A percentile compares a stretch with the other conserved stretches of the same genome.
Conservation (phyloP, 208 protist genomes). For the Trypanosoma rangeli region DNA sequence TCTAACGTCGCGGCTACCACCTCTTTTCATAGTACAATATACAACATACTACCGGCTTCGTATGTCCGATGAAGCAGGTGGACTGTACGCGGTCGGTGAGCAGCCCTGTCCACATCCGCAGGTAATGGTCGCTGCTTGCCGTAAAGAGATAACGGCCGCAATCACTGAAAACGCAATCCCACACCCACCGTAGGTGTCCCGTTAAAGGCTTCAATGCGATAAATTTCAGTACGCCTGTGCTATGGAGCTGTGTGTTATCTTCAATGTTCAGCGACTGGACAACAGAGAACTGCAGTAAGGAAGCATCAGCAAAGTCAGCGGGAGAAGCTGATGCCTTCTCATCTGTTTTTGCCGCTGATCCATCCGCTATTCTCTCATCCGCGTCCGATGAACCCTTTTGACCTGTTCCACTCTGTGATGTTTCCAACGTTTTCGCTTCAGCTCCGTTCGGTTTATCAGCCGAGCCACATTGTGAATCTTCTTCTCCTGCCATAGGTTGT, state of each 20-base stretch:
- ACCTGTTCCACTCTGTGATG: neutral
- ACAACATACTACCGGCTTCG: slow-evolving; percentile 70
- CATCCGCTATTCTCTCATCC: neutral
- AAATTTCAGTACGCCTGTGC: slow-evolving; percentile 33
- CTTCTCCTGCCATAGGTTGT: neutral
- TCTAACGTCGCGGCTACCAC: neutral
- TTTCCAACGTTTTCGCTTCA: neutral
- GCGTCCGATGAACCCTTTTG: neutral
- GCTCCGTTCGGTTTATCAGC: neutral
- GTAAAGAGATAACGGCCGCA: slow-evolving; percentile 74
- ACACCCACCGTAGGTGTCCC: slow-evolving; percentile 84
- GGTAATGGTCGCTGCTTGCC: slow-evolving; percentile 71
- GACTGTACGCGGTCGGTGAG: slow-evolving; percentile 62
- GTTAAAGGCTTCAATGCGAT: slow-evolving; percentile 58
- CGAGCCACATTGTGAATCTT: neutral
- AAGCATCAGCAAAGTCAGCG: slow-evolving; percentile 8
- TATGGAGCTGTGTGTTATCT: slow-evolving; percentile 3
- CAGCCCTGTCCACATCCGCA: slow-evolving; percentile 78
- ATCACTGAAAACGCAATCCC: slow-evolving; percentile 83
- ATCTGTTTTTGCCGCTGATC: neutral
- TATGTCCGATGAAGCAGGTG: slow-evolving; percentile 68
- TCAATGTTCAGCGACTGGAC: slow-evolving; percentile 18
- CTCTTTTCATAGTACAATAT: slow-evolving; percentile 36
- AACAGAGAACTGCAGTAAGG: slow-evolving; percentile 11
- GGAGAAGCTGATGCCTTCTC: neutral